Percentiles rank a stretch among this genome's conserved stretches.
phyloP scores from a whole-genome alignment of 805 yeast species.

The Saturnispora galanensis region DNA sequence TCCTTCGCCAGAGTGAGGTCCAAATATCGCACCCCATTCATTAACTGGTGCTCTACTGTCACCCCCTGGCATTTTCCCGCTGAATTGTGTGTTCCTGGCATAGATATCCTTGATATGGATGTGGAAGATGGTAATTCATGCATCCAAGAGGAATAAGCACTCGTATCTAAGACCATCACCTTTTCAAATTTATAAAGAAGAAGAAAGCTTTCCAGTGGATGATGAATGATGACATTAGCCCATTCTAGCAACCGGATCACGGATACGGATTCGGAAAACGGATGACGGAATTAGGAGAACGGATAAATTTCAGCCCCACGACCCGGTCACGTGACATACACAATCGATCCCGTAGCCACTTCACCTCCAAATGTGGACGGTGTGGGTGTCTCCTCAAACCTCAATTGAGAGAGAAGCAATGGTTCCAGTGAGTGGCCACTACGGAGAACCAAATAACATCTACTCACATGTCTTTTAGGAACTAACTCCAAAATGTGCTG shows the following conservation, averaged over 20 bases:
- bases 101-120: conserved; percentile 41
- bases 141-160: conserved; percentile 36
- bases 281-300: too few species aligned
- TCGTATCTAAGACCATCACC: neutral
- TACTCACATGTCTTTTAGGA: conserved; percentile 40
- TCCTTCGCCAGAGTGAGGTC: conserved; percentile 58
- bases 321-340: conserved; percentile 4
- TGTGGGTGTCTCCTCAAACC: conserved; percentile 9
- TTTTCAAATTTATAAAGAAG: neutral
- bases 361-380: neutral
- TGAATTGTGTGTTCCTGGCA: conserved; percentile 87
- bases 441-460: conserved; percentile 25
- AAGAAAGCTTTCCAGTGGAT: neutral
- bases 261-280: too few species aligned
- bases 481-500: conserved; percentile 49
- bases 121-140: conserved; percentile 35
- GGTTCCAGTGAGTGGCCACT: neutral
- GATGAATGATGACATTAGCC: too few species aligned
- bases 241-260: too few species aligned
- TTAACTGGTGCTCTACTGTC: conserved; percentile 49
- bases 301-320: too few species aligned
- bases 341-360: neutral
- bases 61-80: conserved; percentile 70
- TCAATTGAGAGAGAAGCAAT: conserved; percentile 3
- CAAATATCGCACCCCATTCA: conserved; percentile 65